Evolutionary conservation across 768 basidiomycete species (phyloP).

Genomic region (Boletus tomentosulus): DNA sequence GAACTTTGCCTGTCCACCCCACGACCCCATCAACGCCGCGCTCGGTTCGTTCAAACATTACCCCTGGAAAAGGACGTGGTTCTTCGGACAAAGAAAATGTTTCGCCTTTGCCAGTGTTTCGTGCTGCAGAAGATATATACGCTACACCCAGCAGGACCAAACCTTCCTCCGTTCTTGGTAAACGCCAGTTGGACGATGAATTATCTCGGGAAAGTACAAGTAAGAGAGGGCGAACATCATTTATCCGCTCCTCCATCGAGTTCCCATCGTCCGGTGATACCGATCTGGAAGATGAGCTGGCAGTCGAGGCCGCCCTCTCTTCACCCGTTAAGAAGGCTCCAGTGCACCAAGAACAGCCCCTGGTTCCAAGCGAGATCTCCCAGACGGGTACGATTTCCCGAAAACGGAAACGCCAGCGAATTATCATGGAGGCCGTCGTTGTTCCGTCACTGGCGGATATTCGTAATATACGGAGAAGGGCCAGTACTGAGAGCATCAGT

Average conservation of each 20-base stretch:
- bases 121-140: conserved; percentile 46
- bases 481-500: conserved; percentile 13
- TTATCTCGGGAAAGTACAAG: conserved; percentile 22
- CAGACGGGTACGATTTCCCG: conserved; percentile 4
- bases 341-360: not conserved
- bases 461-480: conserved; percentile 18
- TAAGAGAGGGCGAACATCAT: conserved; percentile 27
- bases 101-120: conserved; percentile 37
- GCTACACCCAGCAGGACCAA: conserved; percentile 28
- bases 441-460: conserved; percentile 38
- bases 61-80: conserved; percentile 38
- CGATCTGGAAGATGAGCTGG: conserved; percentile 31
- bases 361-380: conserved; percentile 1
- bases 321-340: conserved; percentile 16
- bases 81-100: conserved; percentile 58
- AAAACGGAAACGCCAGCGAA: conserved; percentile 46
- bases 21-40: conserved; percentile 34
- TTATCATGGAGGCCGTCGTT: conserved; percentile 50
- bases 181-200: conserved; percentile 41
- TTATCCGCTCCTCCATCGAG: conserved; percentile 31
- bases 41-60: conserved; percentile 22
- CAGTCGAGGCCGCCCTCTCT: conserved; percentile 21
- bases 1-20: conserved; percentile 24
- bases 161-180: conserved; percentile 34
- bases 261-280: conserved; percentile 24